A percentile compares a stretch with the other conserved stretches of the same genome.
Evolutionary conservation across 78 protist species (phyloP).

Genomic region (Blattamonas nauphoetae): DNA sequence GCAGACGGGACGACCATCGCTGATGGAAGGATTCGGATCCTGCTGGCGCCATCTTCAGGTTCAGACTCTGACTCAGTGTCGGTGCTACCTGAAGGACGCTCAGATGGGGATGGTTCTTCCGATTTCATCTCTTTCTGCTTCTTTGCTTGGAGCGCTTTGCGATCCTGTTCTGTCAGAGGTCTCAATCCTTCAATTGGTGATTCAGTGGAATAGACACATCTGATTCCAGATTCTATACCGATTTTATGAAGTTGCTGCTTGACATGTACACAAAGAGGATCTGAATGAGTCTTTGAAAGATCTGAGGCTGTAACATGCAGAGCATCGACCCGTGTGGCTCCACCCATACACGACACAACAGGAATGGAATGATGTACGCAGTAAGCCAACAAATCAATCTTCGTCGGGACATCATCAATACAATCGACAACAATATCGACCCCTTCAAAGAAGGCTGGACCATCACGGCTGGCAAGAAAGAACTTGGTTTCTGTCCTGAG

Average conservation of each 20-base stretch:
- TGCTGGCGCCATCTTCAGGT: not conserved
- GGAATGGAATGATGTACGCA: not conserved
- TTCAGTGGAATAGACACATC: not conserved
- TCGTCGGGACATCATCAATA: not conserved
- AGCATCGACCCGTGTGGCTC: not conserved
- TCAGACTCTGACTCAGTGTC: not conserved
- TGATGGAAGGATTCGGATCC: not conserved
- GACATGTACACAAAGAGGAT: not conserved
- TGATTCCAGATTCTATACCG: not conserved
- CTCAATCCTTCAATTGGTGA: not conserved
- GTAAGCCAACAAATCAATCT: not conserved
- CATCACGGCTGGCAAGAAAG: not conserved
- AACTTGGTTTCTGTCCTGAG: not conserved
- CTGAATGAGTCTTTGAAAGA: not conserved
- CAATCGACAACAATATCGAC: not conserved
- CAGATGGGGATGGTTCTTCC: not conserved
- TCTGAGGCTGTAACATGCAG: not conserved
- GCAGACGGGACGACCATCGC: not conserved
- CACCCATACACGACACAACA: conserved; percentile 1
- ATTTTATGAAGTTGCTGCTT: not conserved
- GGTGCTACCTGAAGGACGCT: not conserved
- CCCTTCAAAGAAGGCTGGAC: not conserved
- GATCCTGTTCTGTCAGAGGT: too few relatives aligned
- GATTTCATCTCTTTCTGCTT: not conserved
- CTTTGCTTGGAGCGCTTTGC: too few relatives aligned